phyloP scores from a whole-genome alignment of 352 stramenopile genomes.

The Phytophthora melonis region DNA sequence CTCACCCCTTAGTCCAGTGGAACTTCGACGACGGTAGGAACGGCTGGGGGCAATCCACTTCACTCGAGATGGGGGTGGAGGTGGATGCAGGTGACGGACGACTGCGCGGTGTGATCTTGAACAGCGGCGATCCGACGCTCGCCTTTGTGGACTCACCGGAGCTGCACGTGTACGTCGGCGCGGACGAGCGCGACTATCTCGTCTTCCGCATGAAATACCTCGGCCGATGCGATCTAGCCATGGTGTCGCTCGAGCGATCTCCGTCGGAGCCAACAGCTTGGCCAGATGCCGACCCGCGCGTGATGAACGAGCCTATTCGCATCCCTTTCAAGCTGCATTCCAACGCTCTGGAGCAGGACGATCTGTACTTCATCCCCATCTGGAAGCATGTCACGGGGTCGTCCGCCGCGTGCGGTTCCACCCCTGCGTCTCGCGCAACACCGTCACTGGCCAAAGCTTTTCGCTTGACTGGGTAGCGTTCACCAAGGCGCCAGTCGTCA shows the following conservation, averaged over 20 bases:
- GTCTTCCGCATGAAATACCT: slow-evolving; percentile 72
- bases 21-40: slow-evolving; percentile 68
- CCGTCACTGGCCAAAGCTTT: slow-evolving; percentile 66
- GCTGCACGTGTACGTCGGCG: slow-evolving; percentile 59
- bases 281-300: slow-evolving; percentile 41
- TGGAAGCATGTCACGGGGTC: slow-evolving; percentile 64
- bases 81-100: slow-evolving; percentile 58
- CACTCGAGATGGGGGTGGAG: slow-evolving; percentile 75
- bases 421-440: slow-evolving; percentile 47
- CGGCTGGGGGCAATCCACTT: slow-evolving; percentile 66
- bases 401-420: slow-evolving; percentile 73
- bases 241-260: slow-evolving; percentile 60
- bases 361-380: slow-evolving; percentile 74
- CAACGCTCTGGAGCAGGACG: slow-evolving; percentile 34
- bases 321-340: slow-evolving; percentile 63
- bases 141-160: slow-evolving; percentile 74
- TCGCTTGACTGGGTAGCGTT: slow-evolving; percentile 79
- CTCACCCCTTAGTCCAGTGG: slow-evolving; percentile 53
- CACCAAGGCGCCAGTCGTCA: slow-evolving; percentile 73
- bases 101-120: slow-evolving; percentile 55
- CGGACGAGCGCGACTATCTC: slow-evolving; percentile 57
- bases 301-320: slow-evolving; percentile 55
- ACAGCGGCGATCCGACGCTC: slow-evolving; percentile 36
- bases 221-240: slow-evolving; percentile 63
- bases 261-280: slow-evolving; percentile 43